phyloP scores from a whole-genome alignment of 768 basidiomycete genomes.

The Termitomyces sp. region DNA sequence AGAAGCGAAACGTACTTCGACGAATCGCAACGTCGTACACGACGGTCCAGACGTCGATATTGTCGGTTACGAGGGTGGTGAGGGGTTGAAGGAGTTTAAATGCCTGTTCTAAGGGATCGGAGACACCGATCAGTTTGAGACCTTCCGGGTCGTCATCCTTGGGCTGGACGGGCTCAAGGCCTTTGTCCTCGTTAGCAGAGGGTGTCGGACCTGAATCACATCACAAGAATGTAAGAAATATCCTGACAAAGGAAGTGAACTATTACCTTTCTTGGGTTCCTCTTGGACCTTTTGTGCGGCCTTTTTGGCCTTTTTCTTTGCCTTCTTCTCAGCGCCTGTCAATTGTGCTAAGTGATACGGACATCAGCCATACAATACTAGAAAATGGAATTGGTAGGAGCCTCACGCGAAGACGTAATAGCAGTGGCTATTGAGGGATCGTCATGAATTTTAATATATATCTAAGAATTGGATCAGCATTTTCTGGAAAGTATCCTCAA shows the following conservation, averaged over 20 bases:
- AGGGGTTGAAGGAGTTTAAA: constrained; percentile 68
- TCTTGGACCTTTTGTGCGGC: constrained; percentile 63
- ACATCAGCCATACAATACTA: neutral
- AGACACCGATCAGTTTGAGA: constrained; percentile 55
- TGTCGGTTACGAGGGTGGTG: constrained; percentile 42
- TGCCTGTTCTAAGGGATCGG: constrained; percentile 74
- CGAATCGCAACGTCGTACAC: constrained; percentile 82
- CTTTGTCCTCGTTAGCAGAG: constrained; percentile 61
- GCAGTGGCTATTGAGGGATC: constrained; percentile 58
- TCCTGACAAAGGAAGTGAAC: constrained; percentile 1
- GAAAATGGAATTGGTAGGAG: neutral
- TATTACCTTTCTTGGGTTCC: constrained; percentile 68
- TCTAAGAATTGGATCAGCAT: constrained; percentile 37
- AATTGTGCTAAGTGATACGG: constrained; percentile 31
- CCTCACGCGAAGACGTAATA: constrained; percentile 35
- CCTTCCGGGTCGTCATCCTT: constrained; percentile 90
- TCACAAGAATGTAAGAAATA: neutral
- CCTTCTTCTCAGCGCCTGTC: constrained; percentile 72
- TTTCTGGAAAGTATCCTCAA: neutral
- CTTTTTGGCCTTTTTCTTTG: constrained; percentile 86
- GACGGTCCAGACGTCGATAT: constrained; percentile 70
- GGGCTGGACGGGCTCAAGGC: constrained; percentile 48
- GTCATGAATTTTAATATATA: constrained; percentile 72
- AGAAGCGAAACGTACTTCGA: constrained; percentile 54
- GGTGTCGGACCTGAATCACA: constrained; percentile 25